phyloP scores from a whole-genome alignment of 257 asterid species.

The Lantana camara region DNA sequence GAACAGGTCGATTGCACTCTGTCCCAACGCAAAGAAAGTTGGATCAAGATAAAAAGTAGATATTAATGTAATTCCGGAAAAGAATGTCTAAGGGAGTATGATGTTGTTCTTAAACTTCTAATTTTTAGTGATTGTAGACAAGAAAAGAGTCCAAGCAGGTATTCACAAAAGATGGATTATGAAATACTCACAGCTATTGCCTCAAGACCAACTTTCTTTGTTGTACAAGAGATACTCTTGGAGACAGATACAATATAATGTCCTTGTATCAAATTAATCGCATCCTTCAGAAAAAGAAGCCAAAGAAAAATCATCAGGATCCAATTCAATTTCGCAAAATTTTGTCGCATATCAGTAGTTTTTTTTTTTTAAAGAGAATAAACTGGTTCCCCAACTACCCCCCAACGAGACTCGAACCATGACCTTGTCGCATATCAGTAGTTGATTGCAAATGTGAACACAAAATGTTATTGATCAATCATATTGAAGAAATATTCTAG shows the following conservation, averaged over 20 bases:
- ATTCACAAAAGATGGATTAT: background rate
- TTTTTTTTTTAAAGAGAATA: too few relatives aligned
- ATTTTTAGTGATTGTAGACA: too few relatives aligned
- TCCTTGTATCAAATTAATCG: conserved; percentile 82
- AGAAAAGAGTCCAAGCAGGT: too few relatives aligned
- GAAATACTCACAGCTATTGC: conserved; percentile 65
- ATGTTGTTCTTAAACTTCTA: too few relatives aligned
- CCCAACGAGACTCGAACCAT: too few relatives aligned
- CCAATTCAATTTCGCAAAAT: background rate
- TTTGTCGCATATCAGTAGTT: background rate
- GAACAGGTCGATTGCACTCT: too few relatives aligned
- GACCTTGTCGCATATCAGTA: too few relatives aligned
- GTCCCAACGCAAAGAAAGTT: too few relatives aligned
- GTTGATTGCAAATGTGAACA: background rate
- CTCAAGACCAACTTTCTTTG: conserved; percentile 59
- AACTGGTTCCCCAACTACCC: too few relatives aligned
- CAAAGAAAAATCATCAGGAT: conserved; percentile 20
- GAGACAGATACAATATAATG: conserved; percentile 55
- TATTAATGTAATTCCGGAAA: background rate
- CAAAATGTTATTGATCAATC: background rate
- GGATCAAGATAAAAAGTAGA: too few relatives aligned
- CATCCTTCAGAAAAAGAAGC: conserved; percentile 58
- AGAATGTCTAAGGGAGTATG: too few relatives aligned
- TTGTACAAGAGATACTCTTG: conserved; percentile 40
- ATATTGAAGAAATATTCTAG: background rate